Base-by-base conservation (phyloP, 2,329 filamentous ascomycete genomes). In the Epichloe baconii region DNA sequence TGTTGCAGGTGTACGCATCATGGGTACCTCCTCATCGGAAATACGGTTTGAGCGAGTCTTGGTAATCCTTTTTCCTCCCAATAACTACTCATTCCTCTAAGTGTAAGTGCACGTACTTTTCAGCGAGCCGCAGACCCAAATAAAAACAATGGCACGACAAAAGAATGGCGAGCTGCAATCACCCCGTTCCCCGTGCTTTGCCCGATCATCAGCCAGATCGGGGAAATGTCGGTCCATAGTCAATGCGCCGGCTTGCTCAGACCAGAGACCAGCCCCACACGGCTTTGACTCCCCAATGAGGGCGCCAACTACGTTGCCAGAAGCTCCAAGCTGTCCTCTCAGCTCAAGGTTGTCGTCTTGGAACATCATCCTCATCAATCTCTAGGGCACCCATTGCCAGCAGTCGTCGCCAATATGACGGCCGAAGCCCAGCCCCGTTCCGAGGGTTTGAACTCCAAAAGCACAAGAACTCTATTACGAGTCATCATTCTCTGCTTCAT, bases 401-500 rank as follows among this genome's bases (percentile, higher is more conserved):
- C 58, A 60, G 52, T 59, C 54, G 58, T 58, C 65, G 63, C 66
- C 67, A 72, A 59, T 55, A 75, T 74, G 72, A 67, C 70, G 70
- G 66, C 63, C 59, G 61, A 65, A 58, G 59, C 66, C 49, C 60
- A 79, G 64, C 73, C 75, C 59, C 68, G 74, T 62, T 76, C 93
- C 66, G 78, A 88, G 66, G 82, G 87, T 74, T 86, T 87, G 67
- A 84, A 82, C 66, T 86, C 84, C 61, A 79, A 83, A 69, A 96
- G 83, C 69, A 87, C 88, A 56, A 83, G 90, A 68, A 85, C 88
- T 58, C 72, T 97, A 63, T 76, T 98, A 58, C 83, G 90, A 66
- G 82, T 96, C 61, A 78, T 94, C 64, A 98, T 98, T 72, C 82
- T 98, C 61, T 78, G 77, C 64, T 81, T 91, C 64, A 96, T 98